Percentiles rank a stretch among this genome's conserved stretches.
Conservation (phyloP, 345 rosid genomes). For the Moricandia arvensis region DNA sequence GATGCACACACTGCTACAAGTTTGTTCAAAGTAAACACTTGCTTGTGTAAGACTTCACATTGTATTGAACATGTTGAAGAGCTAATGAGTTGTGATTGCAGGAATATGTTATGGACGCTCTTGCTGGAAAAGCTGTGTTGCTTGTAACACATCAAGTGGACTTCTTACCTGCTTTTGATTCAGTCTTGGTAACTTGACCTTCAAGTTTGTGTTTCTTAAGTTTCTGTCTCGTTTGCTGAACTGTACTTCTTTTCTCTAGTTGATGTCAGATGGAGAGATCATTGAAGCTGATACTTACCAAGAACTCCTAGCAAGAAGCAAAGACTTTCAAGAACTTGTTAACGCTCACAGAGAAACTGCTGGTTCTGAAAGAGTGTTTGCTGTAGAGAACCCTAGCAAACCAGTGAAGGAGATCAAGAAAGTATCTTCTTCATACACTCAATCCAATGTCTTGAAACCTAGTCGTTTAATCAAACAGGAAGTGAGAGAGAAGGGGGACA, state of each 20-base stretch:
- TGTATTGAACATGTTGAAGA: slow-evolving; percentile 7
- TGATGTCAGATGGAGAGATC: slow-evolving; percentile 91
- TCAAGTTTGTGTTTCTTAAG: background rate
- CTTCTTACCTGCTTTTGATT: slow-evolving; percentile 86
- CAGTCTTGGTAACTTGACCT: slow-evolving; percentile 65
- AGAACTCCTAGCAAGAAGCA: slow-evolving; percentile 57
- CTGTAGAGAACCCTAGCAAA: slow-evolving; percentile 37
- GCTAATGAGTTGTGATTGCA: slow-evolving; percentile 41
- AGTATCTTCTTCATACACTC: slow-evolving; percentile 44
- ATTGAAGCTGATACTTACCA: slow-evolving; percentile 68
- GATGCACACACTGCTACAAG: slow-evolving; percentile 94
- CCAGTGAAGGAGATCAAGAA: slow-evolving; percentile 60
- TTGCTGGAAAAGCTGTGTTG: slow-evolving; percentile 66
- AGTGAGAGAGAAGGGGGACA: slow-evolving; percentile 80
- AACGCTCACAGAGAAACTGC: slow-evolving; percentile 95
- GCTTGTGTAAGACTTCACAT: background rate
- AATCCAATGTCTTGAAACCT: slow-evolving; percentile 48
- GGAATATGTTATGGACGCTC: slow-evolving; percentile 85
- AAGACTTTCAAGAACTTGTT: slow-evolving; percentile 81
- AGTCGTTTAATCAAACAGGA: slow-evolving; percentile 79
- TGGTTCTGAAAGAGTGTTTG: slow-evolving; percentile 62
- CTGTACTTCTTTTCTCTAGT: slow-evolving; percentile 41
- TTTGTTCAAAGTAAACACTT: slow-evolving; percentile 67
- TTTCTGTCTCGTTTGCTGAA: background rate
- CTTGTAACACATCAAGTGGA: slow-evolving; percentile 98